phyloP scores from a whole-genome alignment of 2,329 filamentous ascomycete genomes.

The Rosellinia necatrix region DNA sequence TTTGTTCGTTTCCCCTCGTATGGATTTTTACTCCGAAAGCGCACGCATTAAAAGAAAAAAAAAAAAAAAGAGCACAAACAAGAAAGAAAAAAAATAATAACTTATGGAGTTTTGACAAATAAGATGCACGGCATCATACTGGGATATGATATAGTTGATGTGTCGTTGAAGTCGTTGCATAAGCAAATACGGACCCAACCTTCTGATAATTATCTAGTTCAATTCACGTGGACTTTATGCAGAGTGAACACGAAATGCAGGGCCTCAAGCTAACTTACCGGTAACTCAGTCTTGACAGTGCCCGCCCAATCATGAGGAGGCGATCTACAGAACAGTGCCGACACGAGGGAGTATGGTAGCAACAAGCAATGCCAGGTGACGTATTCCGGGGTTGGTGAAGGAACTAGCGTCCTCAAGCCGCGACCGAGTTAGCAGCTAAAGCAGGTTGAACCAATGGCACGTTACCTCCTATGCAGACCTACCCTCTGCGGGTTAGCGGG shows the following conservation, averaged over 20 bases:
- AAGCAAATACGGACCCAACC: constrained; percentile 29
- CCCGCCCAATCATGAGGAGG: constrained; percentile 14
- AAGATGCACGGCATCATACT: neutral
- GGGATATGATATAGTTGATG: too few species aligned
- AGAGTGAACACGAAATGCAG: constrained; percentile 22
- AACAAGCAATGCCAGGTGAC: neutral
- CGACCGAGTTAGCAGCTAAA: too few species aligned
- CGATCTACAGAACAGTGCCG: constrained; percentile 12
- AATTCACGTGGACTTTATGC: constrained; percentile 35
- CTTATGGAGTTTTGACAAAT: constrained; percentile 3
- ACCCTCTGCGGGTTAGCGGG: constrained; percentile 8
- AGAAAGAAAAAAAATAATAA: too few species aligned
- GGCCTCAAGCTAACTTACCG: constrained; percentile 1
- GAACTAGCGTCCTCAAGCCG: too few species aligned
- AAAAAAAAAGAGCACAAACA: too few species aligned
- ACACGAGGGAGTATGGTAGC: constrained; percentile 11
- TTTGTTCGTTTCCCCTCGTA: neutral
- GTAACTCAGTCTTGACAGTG: neutral
- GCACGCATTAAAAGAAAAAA: too few species aligned
- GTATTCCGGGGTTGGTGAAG: constrained; percentile 18
- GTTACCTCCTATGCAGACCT: constrained; percentile 19
- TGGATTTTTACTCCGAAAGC: neutral
- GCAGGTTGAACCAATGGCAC: constrained; percentile 23
- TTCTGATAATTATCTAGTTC: constrained; percentile 30
- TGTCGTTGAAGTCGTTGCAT: too few species aligned